Evolutionary conservation across 352 stramenopile genomes (phyloP), one percentile per base, ranked within the genome.

Genomic region (Phytophthora vignae): DNA sequence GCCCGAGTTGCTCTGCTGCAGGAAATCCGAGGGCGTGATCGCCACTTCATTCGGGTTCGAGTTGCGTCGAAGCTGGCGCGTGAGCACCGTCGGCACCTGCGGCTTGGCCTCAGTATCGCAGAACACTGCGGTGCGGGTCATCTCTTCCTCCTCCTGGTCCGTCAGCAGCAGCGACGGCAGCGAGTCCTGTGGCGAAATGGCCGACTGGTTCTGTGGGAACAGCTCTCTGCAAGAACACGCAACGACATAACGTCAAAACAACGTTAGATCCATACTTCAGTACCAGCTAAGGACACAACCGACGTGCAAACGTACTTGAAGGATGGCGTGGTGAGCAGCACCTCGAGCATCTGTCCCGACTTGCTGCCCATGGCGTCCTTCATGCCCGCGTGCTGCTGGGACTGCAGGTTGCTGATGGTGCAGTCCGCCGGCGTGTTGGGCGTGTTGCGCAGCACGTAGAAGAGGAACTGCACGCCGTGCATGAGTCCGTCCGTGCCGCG

Each of bases 391-490:
- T 96, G 88, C 54, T 96, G 88, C 68, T 96, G 88, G 10, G 79
- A 78, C 55, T 92, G 88, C 17, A 96, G 59, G 64, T 94, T 94
- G 53, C 81, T 93, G 66, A 96, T 96, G 6, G 88, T 96, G 44
- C 88, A 96, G 64, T 96, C 88, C 0, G 77, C 88, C 0, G 88
- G 88, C 4, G 88, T 94, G 75, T 96, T 96, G 14, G 88, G 79
- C 33, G 88, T 94, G 59, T 96, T 96, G 0, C 88, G 78, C 25
- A 96, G 75, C 64, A 96, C 88, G 60, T 96, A 96, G 44, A 96
- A 96, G 25, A 96, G 72, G 60, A 96, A 96, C 70, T 96, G 88
- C 49, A 96, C 87, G 40, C 88, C 88, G 61, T 96, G 88, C 85
- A 96, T 93, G 25, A 96, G 81, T 33, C 85, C 88, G 60, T 94